Evolutionary conservation across 148 eudicot genomes (phyloP), one percentile per base, ranked within the genome.

Genomic region (Cornus kousa): DNA sequence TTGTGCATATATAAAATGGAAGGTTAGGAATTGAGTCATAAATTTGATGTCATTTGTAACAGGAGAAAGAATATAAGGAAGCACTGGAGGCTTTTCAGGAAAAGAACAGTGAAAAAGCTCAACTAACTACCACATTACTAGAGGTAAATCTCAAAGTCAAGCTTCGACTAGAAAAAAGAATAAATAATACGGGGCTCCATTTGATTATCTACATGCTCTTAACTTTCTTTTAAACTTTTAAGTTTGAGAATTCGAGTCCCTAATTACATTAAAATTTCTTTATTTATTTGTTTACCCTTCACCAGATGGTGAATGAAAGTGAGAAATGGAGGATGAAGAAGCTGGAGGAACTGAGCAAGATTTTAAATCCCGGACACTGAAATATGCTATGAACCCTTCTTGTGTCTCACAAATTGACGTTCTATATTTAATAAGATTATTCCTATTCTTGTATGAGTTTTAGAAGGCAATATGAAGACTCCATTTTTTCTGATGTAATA

Each of bases 61-160:
- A 87, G 90, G 90, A 87, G 78, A 87, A 83, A 71, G 90, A 87
- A 74, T 87, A 85, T 68, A 87, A 83, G 68, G 90, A 87, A 78
- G 82, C 74, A 11, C n/a, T 87, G 88, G 88, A 87, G 73, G 83
- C 83, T 59, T 87, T 85, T 70, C 78, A 78, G 9, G 86, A 87
- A 64, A 87, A 83, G 79, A 87, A 75, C 80, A 81, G 35, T 66
- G 90, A 87, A 69, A 87, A 85, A 73, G 74, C 83, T 71, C 88
- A 87, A 57, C 80, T 87, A 14, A 87, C 88, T 31, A 24, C 82
- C 71, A 77, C 85, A 19, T 80, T 87, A 48, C 73, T 79, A 71
- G 87, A 85, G 90, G 90, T 85, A 48, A 74, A 40, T 31, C 70
- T 53, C n/a, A 19, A 17, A 65, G 5, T 43, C 9, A 14, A 20